A percentile compares a stretch with the other conserved stretches of the same genome.
Evolutionary conservation across 2,329 filamentous ascomycete species (phyloP).

Genomic region (Tolypocladium ovalisporum): DNA sequence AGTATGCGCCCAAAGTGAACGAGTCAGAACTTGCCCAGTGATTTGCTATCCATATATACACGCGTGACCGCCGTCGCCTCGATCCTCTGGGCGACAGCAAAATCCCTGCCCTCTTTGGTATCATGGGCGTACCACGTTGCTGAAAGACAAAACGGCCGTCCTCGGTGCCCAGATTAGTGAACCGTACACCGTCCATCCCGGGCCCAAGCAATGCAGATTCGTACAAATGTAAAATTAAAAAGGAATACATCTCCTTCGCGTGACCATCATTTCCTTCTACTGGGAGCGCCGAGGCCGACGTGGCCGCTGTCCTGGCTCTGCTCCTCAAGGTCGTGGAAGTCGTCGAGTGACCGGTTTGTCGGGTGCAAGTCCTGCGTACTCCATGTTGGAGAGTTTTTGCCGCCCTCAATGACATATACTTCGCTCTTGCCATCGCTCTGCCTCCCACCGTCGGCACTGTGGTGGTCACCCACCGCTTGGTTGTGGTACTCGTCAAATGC

Average conservation of each 20-base stretch:
- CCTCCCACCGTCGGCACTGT: constrained; percentile 1
- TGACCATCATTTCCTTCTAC: neutral
- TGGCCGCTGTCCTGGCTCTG: constrained; percentile 14
- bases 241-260: neutral
- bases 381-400: constrained; percentile 11
- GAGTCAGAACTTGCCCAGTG: neutral
- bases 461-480: neutral
- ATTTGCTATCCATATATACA: neutral
- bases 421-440: constrained; percentile 20
- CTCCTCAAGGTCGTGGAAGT: constrained; percentile 19
- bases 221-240: neutral
- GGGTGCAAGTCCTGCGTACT: constrained; percentile 10
- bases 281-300: constrained; percentile 4
- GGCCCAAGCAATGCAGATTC: neutral
- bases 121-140: neutral
- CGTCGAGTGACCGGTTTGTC: constrained; percentile 13
- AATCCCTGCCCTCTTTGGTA: neutral
- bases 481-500: constrained; percentile 9
- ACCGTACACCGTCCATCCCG: neutral
- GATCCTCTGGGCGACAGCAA: neutral
- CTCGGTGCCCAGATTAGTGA: neutral
- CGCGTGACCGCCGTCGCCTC: neutral
- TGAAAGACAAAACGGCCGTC: neutral
- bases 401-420: constrained; percentile 23
- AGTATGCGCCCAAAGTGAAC: neutral